Evolutionary conservation across 129 eudicot genomes (phyloP).

Genomic region (Flaveria ramosissima): DNA sequence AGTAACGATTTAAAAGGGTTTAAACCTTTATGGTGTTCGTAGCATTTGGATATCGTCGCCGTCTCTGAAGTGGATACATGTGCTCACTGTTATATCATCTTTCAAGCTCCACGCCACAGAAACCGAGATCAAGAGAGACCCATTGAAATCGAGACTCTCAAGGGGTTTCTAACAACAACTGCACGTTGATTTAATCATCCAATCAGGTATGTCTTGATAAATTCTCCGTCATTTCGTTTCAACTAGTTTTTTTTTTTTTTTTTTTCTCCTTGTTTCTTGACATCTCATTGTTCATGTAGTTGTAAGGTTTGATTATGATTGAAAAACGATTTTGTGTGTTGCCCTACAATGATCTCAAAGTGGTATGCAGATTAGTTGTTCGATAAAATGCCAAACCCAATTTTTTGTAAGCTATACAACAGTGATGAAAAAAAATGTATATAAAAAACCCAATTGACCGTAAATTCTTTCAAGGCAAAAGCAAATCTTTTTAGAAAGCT

Average conservation of each 20-base stretch:
- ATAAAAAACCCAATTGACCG: background rate
- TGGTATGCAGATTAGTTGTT: slow-evolving; percentile 28
- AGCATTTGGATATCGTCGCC: too few species aligned
- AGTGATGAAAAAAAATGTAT: background rate
- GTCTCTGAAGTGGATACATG: too few species aligned
- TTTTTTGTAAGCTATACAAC: background rate
- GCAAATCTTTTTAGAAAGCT: background rate
- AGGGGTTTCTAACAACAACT: background rate
- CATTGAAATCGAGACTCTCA: background rate
- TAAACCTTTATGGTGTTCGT: too few species aligned
- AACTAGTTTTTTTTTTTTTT: slow-evolving; percentile 8
- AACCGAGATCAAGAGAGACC: background rate
- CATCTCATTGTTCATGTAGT: slow-evolving; percentile 32
- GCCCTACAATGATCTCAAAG: background rate
- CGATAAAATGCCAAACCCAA: slow-evolving; percentile 30
- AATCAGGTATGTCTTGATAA: background rate
- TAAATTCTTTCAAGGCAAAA: background rate
- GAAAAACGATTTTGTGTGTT: background rate
- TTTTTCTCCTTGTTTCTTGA: slow-evolving; percentile 29
- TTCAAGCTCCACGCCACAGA: background rate
- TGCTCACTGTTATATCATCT: background rate
- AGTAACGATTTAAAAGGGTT: too few species aligned
- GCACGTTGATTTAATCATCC: background rate
- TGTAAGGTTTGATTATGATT: background rate
- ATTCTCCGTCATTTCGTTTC: background rate